Evolutionary conservation across 352 stramenopile genomes (phyloP), one percentile per base, ranked within the genome.

Genomic region (Pseudoperonospora humuli): DNA sequence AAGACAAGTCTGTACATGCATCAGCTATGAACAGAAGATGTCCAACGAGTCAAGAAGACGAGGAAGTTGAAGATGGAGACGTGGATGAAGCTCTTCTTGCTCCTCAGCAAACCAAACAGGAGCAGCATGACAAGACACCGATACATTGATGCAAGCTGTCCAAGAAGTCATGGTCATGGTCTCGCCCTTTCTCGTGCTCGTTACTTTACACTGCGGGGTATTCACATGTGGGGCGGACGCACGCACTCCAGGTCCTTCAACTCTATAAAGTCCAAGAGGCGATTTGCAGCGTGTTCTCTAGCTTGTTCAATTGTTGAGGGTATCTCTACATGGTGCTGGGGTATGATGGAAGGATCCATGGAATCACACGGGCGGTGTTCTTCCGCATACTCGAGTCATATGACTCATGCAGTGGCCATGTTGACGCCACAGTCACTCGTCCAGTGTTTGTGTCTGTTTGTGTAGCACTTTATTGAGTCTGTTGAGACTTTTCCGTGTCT

Each of bases 251-350:
- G 57, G 64, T 91, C n/a, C 56, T 89, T 3, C 74, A 89, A 44
- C 54, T 91, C 3, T 91, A 80, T 37, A 59, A 81, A 40, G 67
- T 75, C 1, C 79, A 91, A 63, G 79, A 76, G 0, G 61, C 87
- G 15, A 74, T 87, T 25, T 91, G 75, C 53, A 88, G 75, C 28
- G 78, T 68, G n/a, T 51, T 88, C 13, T 88, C 79, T 13, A 91
- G 79, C 29, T 51, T 91, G 29, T 91, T 91, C 46, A 91, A 91
- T 36, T 86, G 76, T 18, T 91, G 76, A 3, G 76, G 79, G 2
- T 91, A 89, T 40, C 49, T 91, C n/a, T 91, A 87, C 50, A 88
- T 91, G 79, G 45, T 85, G 13, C 64, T 91, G 23, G 52, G 52
- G n/a, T 21, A 59, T 2, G 63, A 84, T 47, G 61, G 58, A 6